Conservation (phyloP, 108 stramenopile genomes). For the Discostella pseudostelligera region DNA sequence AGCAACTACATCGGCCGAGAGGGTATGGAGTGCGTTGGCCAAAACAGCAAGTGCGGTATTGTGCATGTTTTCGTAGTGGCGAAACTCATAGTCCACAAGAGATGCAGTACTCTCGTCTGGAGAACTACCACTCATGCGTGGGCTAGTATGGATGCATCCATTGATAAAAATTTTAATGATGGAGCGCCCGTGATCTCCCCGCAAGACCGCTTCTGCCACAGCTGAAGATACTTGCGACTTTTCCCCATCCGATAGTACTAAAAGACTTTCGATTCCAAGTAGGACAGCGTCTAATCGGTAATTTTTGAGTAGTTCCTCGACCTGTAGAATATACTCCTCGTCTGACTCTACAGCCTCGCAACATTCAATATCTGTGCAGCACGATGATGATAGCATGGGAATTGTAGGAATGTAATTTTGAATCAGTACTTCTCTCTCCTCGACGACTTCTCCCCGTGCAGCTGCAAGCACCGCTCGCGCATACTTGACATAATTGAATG, state of each 20-base stretch:
- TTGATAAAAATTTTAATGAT: slow-evolving; percentile 25
- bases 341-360: slow-evolving; percentile 1
- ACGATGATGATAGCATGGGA: not conserved
- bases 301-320: slow-evolving; percentile 52
- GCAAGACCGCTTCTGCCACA: slow-evolving; percentile 26
- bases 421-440: slow-evolving; percentile 6
- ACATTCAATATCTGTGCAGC: slow-evolving; percentile 1
- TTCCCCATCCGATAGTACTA: slow-evolving; percentile 53
- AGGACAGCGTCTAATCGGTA: slow-evolving; percentile 60
- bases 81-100: slow-evolving; percentile 7
- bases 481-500: slow-evolving; percentile 23
- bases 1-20: not conserved
- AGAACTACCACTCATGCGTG: not conserved
- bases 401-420: slow-evolving; percentile 21
- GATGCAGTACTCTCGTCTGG: not conserved
- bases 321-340: slow-evolving; percentile 36
- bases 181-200: slow-evolving; percentile 8
- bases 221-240: slow-evolving; percentile 20
- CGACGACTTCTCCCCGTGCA: slow-evolving; percentile 17
- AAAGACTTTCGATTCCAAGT: slow-evolving; percentile 65
- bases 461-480: slow-evolving; percentile 23
- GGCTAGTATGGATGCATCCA: slow-evolving; percentile 6
- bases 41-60: slow-evolving; percentile 28
- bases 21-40: slow-evolving; percentile 25
- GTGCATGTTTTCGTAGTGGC: slow-evolving; percentile 23